Conservation (phyloP, 345 rosid genomes). For the Geranium brycei region DNA sequence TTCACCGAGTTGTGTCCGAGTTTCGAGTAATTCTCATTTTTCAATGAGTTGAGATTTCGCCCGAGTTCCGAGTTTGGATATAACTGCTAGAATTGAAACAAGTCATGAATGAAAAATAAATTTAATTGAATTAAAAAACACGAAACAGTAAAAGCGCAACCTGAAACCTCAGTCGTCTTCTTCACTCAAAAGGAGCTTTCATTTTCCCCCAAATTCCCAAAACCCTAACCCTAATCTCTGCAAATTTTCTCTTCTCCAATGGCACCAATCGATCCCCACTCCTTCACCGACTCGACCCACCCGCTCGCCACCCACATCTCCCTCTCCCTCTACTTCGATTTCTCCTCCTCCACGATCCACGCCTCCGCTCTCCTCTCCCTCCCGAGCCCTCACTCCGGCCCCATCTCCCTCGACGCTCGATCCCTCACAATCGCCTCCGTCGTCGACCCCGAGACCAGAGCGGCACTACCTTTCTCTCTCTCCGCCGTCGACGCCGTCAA, state of each 20-base stretch:
- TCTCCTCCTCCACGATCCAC: slow-evolving; percentile 61
- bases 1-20: too few species aligned
- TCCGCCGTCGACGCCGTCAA: slow-evolving; percentile 11
- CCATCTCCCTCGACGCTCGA: slow-evolving; percentile 60
- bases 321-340: slow-evolving; percentile 65
- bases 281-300: slow-evolving; percentile 61
- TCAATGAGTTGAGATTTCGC: too few species aligned
- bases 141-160: too few species aligned
- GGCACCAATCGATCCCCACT: slow-evolving; percentile 79
- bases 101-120: too few species aligned
- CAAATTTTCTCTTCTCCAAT: slow-evolving; percentile 14
- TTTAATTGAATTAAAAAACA: too few species aligned
- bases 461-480: slow-evolving; percentile 50
- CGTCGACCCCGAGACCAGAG: slow-evolving; percentile 33
- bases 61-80: too few species aligned
- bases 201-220: neutral
- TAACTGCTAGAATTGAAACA: too few species aligned
- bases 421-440: slow-evolving; percentile 32
- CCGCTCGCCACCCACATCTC: slow-evolving; percentile 54
- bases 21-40: too few species aligned
- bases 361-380: slow-evolving; percentile 65
- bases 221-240: slow-evolving; percentile 10
- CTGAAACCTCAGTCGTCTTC: neutral
- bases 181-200: too few species aligned
- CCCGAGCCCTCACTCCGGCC: slow-evolving; percentile 31